Base-by-base conservation (phyloP, 2,329 filamentous ascomycete genomes). In the Mycocentrospora acerina region DNA sequence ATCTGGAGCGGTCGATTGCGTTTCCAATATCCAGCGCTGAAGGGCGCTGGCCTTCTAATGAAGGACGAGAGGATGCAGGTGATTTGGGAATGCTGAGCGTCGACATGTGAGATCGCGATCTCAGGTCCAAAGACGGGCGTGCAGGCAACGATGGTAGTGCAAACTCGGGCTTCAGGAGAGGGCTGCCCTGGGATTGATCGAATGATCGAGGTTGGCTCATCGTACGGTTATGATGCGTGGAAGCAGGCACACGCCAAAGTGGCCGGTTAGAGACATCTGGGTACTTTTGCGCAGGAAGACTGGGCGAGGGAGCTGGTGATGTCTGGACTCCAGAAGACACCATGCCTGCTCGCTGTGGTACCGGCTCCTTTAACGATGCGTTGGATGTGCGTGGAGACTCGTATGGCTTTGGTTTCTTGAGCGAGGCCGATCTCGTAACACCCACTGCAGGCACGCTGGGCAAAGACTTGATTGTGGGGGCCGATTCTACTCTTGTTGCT, bases 301-400 rank as follows among this genome's bases (percentile, higher is more conserved):
- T 44, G 14, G 61, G 60, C 14, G 64, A 65, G 24, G 71, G 69
- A 17, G 76, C 72, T 2, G 82, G 78, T 9, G 73, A 77, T 3
- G 90, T 95, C 83, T 93, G 91, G 0, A 89, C 94, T 10, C 89
- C 90, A 39, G 81, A 85, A 8, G 83, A 86, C 7, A 83, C 77
- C 75, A 84, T 78, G 29, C 59, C 40, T 32, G 78, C 70, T 33
- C 70, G 71, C 49, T 66, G 70, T 24, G 81, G 75, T 28, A 71
- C 67, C 3, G 71, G 71, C 37, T 73, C 69, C 24, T 50, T 77
- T 26, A 70, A 57, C 22, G 48, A 32, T 24, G 61, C 48, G 22
- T 48, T 62, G 4, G 60, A 55, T 22, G 45, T 52, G 10, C 53
- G 57, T 13, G 48, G 42, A 32, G 54, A 40, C 15, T 53, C 44